Base-by-base conservation (phyloP, 2,329 filamentous ascomycete species). In the Cryphonectria nitschkei region DNA sequence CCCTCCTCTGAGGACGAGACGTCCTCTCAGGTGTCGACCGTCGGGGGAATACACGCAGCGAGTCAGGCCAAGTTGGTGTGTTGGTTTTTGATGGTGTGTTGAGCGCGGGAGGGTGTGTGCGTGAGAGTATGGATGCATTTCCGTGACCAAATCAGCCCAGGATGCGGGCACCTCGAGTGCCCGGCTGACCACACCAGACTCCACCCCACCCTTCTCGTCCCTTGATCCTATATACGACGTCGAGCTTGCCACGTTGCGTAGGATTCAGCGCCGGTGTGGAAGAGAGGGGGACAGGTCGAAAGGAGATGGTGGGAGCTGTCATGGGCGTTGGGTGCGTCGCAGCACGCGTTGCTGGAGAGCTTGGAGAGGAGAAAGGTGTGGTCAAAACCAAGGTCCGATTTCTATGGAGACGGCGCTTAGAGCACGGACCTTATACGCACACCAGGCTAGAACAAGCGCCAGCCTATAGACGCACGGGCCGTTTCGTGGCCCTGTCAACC, bases 401-500 rank as follows among this genome's bases (percentile, higher is more conserved):
- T 26, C 16, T n/a, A 50, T 52, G 43, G 41, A 19, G 32, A 65
- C 29, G 43, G 63, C 63, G 63, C 63, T 65, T 65, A 65, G 41
- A 50, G 63, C n/a, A 34, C 41, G 43, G 63, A 34, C 43, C 41
- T 46, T 8, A 46, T 50, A 32, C 63, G 29, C 43, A 22, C 14
- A n/a, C 16, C 43, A 26, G 22, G 29, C 14, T 29, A 34, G 22
- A 32, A 52, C 63, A 65, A 52, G 63, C 63, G 63, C 63, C 63
- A 52, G 3, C 26, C 39, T 32, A 16, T 64, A 52, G 62, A 50
- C 43, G 63, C 63, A 50, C 63, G 63, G 43, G 63, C 63, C 63
- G 34, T 29, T 13, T 4, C 5, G 63, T 52, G 63, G 41, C 63
- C 41, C 39, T 50, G 43, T 46, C 41, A 34, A 65, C 63, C 41